These are phyloP conservation scores for Geosmithia flava DNA, from an alignment of 2,329 filamentous ascomycete species.

Conservation along the genomic window DNA sequence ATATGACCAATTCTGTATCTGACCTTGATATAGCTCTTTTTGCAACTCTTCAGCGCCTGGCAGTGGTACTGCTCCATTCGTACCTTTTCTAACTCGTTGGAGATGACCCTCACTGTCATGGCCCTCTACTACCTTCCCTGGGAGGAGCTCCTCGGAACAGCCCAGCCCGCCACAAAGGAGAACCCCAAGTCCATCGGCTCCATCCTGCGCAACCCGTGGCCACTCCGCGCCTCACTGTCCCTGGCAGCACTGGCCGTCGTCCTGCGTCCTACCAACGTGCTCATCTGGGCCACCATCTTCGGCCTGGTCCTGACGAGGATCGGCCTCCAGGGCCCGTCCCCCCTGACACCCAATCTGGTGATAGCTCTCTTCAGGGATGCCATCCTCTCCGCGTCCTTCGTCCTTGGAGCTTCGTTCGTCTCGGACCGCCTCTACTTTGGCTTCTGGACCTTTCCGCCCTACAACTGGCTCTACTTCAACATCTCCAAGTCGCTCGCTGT, in stretches of 20 bases:
- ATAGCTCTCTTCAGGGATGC: constrained; percentile 49
- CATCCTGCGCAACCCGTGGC: constrained; percentile 9
- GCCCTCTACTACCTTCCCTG: constrained; percentile 84
- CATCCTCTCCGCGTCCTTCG: constrained; percentile 46
- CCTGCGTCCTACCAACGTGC: constrained; percentile 75
- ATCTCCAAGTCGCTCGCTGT: constrained; percentile 74
- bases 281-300: constrained; percentile 68
- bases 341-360: constrained; percentile 28
- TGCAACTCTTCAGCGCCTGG: constrained; percentile 47
- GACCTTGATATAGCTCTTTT: constrained; percentile 15
- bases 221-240: constrained; percentile 47
- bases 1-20: not conserved
- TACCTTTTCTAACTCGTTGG: constrained; percentile 87
- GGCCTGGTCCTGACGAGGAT: constrained; percentile 28
- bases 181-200: constrained; percentile 17
- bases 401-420: constrained; percentile 50
- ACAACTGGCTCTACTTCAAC: constrained; percentile 85
- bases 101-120: constrained; percentile 73
- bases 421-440: constrained; percentile 74
- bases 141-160: constrained; percentile 48
- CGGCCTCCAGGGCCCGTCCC: constrained; percentile 21
- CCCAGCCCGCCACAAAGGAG: constrained; percentile 21
- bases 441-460: constrained; percentile 76
- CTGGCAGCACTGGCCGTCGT: constrained; percentile 75
- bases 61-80: constrained; percentile 93